Evolutionary conservation across 2,329 filamentous ascomycete species (phyloP), one percentile per base, ranked within the genome.

Genomic region (Macrophomina pseudophaseolina): DNA sequence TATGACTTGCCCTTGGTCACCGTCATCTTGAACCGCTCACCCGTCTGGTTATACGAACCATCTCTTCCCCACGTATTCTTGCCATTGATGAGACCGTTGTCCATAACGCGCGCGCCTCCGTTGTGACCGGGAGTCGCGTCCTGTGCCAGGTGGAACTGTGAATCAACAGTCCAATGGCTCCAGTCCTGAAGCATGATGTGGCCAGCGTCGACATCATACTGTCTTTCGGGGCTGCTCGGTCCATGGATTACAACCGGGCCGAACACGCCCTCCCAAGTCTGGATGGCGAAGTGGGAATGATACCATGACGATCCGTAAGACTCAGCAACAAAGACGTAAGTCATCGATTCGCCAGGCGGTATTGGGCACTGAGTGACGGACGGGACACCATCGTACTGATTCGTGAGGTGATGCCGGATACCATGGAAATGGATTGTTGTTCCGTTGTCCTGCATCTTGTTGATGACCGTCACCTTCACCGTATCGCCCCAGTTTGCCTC

Each of bases 351-450:
- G 12, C 48, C 40, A 33, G 52, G 52, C 18, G 56, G 14, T 30
- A 75, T 58, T 0, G 78, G 79, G 68, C 79, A 81, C 70, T 80
- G 77, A 5, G 80, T 81, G 40, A 81, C 71, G 16, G 81, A 81
- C 18, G 79, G 78, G 3, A 87, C 86, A 49, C 88, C 88, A 70
- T 90, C 88, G 68, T 85, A 79, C 53, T 82, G 77, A 69, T 83
- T 85, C 53, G 81, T 85, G 71, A 82, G 78, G 67, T 82, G 79
- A 72, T 90, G 86, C 6, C 85, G 83, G 40, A 90, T 66, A 0
- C 85, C 88, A 70, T 90, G 88, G 77, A 83, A 90, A 72, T 90
- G 88, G n/a, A 90, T 85, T 8, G 82, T 82, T 5, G 87, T 89
- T 40, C 87, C 87, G 68, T 90, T 90, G 68, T 81, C 74, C 7